Evolutionary conservation across 768 basidiomycete genomes (phyloP), one percentile per base, ranked within the genome.

Genomic region (Rhizopogon sp.): DNA sequence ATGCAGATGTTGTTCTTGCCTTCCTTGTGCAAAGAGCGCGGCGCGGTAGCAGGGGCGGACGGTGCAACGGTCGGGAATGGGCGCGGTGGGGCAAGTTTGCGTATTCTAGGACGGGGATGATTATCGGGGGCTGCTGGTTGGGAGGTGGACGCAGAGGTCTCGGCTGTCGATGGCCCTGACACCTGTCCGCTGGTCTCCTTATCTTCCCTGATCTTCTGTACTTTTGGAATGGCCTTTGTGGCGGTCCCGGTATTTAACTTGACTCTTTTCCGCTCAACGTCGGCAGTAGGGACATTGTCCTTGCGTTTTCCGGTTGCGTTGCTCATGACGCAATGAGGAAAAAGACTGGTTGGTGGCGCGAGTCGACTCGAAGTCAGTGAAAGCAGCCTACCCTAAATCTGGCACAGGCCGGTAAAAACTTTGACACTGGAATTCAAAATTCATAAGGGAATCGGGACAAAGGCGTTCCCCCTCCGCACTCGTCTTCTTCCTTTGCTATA

Each of bases 1-100:
- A 93, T 56, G 57, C 89, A 90, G 51, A 93, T 85, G 61, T 81
- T 74, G 61, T 90, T 91, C 66, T 89, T 92, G 56, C 90, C 90
- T 65, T 91, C 87, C 44, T 76, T 81, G 58, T 88, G 88, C 35
- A 83, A 79, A 6, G 90, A 91, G 35, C 82, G 84, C 25, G 91
- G 90, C 1, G 90, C 90, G 0, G 89, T 89, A 5, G 87, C 87
- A 56, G 85, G 85, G 20, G 84, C 86, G n/a, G 85, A 85, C 1
- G 78, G 69, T 31, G 90, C 79, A 5, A 93, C 87, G 0, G 83
- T 83, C 33, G 90, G 87, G 65, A 83, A 90, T 3, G 90, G 91
- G 39, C 88, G 79, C 7, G 82, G 78, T 10, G 91, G 87, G 3
- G 76, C 79, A 40, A 93, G 81, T 62, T 88, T 91, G 33, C 79